phyloP scores from a whole-genome alignment of 139 green algal genomes.

The Chlorella sp. region DNA sequence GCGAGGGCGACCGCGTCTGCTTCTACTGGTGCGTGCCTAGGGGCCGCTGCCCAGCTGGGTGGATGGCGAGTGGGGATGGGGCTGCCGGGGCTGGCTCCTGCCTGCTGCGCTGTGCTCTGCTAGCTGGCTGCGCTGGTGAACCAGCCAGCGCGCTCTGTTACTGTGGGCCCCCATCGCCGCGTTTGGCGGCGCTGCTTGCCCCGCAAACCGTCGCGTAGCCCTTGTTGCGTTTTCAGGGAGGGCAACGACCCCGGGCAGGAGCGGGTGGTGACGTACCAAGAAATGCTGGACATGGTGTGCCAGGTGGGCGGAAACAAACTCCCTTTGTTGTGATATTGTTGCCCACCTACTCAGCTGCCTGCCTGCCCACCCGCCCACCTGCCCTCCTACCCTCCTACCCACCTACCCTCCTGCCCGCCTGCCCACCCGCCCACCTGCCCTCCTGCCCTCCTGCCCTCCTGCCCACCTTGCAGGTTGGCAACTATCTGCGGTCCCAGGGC shows the following conservation, averaged over 20 bases:
- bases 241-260: slow-evolving; percentile 69
- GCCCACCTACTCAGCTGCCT: background rate
- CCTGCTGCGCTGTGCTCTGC: too few relatives aligned
- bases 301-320: background rate
- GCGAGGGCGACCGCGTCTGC: slow-evolving; percentile 60
- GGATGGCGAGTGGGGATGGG: too few relatives aligned
- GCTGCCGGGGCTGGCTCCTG: too few relatives aligned
- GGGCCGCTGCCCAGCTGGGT: too few relatives aligned
- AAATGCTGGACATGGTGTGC: slow-evolving; percentile 63
- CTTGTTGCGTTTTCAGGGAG: slow-evolving; percentile 54
- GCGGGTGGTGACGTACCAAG: slow-evolving; percentile 60
- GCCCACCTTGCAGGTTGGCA: slow-evolving; percentile 58
- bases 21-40: slow-evolving; percentile 54
- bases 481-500: slow-evolving; percentile 84
- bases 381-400: background rate
- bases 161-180: too few relatives aligned
- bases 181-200: too few relatives aligned
- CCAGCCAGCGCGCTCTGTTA: too few relatives aligned
- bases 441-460: background rate
- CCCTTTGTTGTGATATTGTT: background rate
- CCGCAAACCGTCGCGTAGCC: too few relatives aligned
- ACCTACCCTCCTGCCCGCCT: background rate
- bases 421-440: background rate
- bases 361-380: background rate
- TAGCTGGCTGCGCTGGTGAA: too few relatives aligned